A percentile compares a stretch with the other conserved stretches of the same genome.
Conservation (phyloP, 2,329 filamentous ascomycete genomes). For the Fusarium sterilihyphosum region DNA sequence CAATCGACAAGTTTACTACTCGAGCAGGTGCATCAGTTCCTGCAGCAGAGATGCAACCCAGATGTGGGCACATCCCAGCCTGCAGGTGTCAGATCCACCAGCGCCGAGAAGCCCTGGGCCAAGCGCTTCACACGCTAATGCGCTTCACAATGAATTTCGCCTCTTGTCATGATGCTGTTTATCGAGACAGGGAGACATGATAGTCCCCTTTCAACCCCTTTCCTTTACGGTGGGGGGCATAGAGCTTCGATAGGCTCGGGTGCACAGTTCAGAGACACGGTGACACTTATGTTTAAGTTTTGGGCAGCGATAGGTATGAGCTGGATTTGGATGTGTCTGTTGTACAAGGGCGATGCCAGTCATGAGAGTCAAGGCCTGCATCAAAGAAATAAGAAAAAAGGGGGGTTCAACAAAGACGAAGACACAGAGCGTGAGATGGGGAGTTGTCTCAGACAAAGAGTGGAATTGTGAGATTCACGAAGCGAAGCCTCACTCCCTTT, state of each 20-base stretch:
- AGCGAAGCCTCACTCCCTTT: conserved; percentile 19
- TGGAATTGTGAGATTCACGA: conserved; percentile 29
- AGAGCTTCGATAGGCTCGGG: conserved; percentile 22
- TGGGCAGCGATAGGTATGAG: conserved; percentile 32
- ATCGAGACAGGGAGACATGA: conserved; percentile 13
- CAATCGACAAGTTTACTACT: conserved; percentile 23
- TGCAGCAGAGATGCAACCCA: conserved; percentile 36
- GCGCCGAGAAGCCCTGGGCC: conserved; percentile 21
- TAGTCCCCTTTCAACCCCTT: conserved; percentile 14
- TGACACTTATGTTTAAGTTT: conserved; percentile 10
- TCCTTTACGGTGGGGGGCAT: conserved; percentile 11
- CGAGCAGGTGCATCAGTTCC: conserved; percentile 34
- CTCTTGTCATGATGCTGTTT: conserved; percentile 21
- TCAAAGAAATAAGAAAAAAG: conserved; percentile 10
- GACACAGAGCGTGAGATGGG: conserved; percentile 7
- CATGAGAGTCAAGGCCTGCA: conserved; percentile 15
- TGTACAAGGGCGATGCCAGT: conserved; percentile 35
- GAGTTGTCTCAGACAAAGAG: conserved; percentile 16
- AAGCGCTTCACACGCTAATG: conserved; percentile 29
- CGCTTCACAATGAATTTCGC: conserved; percentile 23
- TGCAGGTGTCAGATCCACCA: conserved; percentile 41
- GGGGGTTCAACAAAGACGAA: conserved; percentile 13
- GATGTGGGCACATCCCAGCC: conserved; percentile 24
- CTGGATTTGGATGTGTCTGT: conserved; percentile 6
- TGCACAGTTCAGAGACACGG: conserved; percentile 10